A percentile compares a stretch with the other conserved stretches of the same genome.
Conservation (phyloP, 1,284 basidiomycete species). For the Sutorius eximius region DNA sequence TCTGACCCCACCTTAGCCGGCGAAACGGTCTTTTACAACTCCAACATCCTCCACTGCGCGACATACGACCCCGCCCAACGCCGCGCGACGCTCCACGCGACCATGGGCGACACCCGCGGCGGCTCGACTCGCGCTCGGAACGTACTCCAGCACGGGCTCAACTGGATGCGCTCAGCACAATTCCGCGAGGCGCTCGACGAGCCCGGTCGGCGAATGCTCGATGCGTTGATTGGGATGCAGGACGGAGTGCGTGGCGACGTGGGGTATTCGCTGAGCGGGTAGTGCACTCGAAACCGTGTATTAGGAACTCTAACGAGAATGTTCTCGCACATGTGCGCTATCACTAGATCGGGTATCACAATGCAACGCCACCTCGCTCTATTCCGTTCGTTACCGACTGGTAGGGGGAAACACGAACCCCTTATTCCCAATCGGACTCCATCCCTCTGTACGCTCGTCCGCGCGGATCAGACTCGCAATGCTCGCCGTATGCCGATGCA, state of each 20-base stretch:
- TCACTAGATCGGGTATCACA: slow-evolving; percentile 16
- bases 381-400: slow-evolving; percentile 9
- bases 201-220: slow-evolving; percentile 58
- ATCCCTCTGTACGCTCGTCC: slow-evolving; percentile 72
- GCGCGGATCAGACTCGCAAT: slow-evolving; percentile 77
- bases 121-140: slow-evolving; percentile 70
- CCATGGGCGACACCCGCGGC: slow-evolving; percentile 64
- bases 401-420: slow-evolving; percentile 46
- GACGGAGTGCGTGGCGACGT: slow-evolving; percentile 42
- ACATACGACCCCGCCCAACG: slow-evolving; percentile 54
- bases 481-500: slow-evolving; percentile 74
- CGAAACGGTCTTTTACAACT: slow-evolving; percentile 82
- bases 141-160: slow-evolving; percentile 76
- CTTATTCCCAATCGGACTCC: slow-evolving; percentile 63
- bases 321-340: not conserved
- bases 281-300: not conserved
- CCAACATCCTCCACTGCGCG: slow-evolving; percentile 77
- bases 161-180: slow-evolving; percentile 65
- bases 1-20: slow-evolving; percentile 42
- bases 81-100: slow-evolving; percentile 75
- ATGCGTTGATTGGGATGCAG: slow-evolving; percentile 60
- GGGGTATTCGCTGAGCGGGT: slow-evolving; percentile 50
- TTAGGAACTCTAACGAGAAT: not conserved
- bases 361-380: not conserved
- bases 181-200: slow-evolving; percentile 54